phyloP scores from a whole-genome alignment of 2,329 filamentous ascomycete species.

The Trichoderma sp. region DNA sequence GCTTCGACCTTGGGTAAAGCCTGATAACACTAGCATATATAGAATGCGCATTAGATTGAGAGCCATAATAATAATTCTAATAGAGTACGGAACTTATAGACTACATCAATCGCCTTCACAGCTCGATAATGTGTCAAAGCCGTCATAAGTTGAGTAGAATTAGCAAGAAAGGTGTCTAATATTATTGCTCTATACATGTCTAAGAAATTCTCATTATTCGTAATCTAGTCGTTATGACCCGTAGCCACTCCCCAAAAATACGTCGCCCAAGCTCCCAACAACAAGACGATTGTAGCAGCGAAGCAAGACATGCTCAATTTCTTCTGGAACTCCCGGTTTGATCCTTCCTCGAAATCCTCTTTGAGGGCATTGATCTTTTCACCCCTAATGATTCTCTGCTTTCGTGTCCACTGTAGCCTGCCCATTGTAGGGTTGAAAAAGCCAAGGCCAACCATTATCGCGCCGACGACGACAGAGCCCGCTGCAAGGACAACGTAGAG shows the following conservation, averaged over 20 bases:
- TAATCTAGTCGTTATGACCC: conserved; percentile 42
- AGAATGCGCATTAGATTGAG: background rate
- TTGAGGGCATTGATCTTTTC: conserved; percentile 46
- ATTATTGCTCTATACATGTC: background rate
- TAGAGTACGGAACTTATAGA: background rate
- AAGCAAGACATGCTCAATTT: conserved; percentile 48
- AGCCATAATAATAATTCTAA: background rate
- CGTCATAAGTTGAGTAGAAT: too few species aligned
- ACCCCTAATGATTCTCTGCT: conserved; percentile 49
- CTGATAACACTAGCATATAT: background rate
- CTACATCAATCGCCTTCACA: background rate
- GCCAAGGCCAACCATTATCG: conserved; percentile 41
- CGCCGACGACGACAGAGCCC: conserved; percentile 48
- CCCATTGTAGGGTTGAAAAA: conserved; percentile 45
- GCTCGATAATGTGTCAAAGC: too few species aligned
- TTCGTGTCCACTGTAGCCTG: conserved; percentile 59
- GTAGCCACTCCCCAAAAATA: conserved; percentile 64
- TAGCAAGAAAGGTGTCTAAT: background rate
- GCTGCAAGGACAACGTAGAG: conserved; percentile 58
- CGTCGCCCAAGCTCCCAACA: conserved; percentile 54
- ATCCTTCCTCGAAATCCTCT: conserved; percentile 40
- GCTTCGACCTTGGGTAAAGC: background rate
- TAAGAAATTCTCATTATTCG: background rate
- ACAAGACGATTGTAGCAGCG: conserved; percentile 44
- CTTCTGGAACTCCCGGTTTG: conserved; percentile 40